A percentile compares a stretch with the other conserved stretches of the same genome.
Conservation (phyloP, 257 asterid genomes). For the Lycium barbarum region DNA sequence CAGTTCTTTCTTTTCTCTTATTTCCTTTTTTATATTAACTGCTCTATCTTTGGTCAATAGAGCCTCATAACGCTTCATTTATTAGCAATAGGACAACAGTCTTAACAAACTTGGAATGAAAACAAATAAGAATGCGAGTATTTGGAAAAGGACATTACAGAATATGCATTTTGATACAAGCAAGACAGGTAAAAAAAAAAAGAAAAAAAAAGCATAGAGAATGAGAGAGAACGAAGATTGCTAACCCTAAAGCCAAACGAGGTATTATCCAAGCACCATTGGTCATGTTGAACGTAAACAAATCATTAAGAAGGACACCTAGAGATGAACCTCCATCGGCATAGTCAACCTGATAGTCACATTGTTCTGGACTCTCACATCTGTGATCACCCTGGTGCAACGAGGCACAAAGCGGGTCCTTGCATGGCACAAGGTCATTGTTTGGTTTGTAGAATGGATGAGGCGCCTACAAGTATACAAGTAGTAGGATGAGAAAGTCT, state of each 20-base stretch:
- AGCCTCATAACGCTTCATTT: not conserved
- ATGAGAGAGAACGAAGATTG: constrained; percentile 15
- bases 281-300: constrained; percentile 67
- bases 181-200: not conserved
- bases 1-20: not conserved
- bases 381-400: constrained; percentile 74
- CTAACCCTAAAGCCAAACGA: constrained; percentile 87
- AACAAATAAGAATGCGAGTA: not conserved
- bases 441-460: constrained; percentile 93
- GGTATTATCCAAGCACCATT: constrained; percentile 64
- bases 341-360: constrained; percentile 97
- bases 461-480: constrained; percentile 61
- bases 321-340: constrained; percentile 99
- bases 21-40: not conserved
- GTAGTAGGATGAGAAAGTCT: not conserved
- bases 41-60: constrained; percentile 4
- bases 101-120: not conserved
- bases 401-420: constrained; percentile 89
- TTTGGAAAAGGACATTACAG: not conserved
- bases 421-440: constrained; percentile 84
- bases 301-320: constrained; percentile 87
- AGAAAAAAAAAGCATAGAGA: constrained; percentile 8
- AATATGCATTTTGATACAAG: constrained; percentile 9
- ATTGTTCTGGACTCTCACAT: constrained; percentile 83
- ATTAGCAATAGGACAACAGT: not conserved